phyloP scores from a whole-genome alignment of 768 basidiomycete genomes.

The Mycena floridula region DNA sequence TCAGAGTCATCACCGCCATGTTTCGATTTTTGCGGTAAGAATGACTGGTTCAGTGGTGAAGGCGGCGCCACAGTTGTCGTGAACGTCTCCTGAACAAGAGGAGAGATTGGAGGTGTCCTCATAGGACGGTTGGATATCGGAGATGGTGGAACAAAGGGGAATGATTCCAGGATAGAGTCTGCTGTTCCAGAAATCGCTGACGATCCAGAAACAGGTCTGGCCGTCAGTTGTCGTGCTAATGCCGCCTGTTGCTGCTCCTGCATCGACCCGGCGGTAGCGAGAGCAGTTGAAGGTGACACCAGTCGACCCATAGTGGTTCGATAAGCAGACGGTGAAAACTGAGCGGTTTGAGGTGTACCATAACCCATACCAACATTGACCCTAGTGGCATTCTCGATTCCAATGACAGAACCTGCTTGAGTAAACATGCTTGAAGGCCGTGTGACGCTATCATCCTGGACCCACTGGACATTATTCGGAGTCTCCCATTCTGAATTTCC shows the following conservation, averaged over 20 bases:
- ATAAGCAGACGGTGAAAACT: conserved; percentile 39
- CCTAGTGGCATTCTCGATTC: conserved; percentile 60
- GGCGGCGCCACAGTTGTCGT: conserved; percentile 13
- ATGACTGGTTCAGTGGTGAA: conserved; percentile 13
- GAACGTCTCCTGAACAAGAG: conserved; percentile 55
- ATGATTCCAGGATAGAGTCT: conserved; percentile 81
- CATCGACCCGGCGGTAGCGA: conserved; percentile 26
- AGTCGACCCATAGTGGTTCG: conserved; percentile 61
- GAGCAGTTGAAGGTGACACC: conserved; percentile 39
- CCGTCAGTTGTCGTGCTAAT: conserved; percentile 37
- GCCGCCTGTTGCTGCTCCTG: conserved; percentile 68
- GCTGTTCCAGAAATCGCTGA: conserved; percentile 66
- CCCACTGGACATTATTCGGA: conserved; percentile 37
- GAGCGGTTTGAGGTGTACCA: conserved; percentile 22
- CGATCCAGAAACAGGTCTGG: conserved; percentile 53
- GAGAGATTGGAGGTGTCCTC: conserved; percentile 71
- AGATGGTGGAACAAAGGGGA: conserved; percentile 86
- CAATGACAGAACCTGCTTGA: conserved; percentile 51
- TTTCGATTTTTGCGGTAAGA: no score
- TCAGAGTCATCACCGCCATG: conserved; percentile 17
- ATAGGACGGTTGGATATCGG: conserved; percentile 80
- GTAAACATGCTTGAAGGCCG: conserved; percentile 60
- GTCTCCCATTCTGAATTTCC: conserved; percentile 31
- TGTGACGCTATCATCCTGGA: conserved; percentile 26
- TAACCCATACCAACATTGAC: conserved; percentile 49